phyloP scores from a whole-genome alignment of 495 filamentous ascomycete genomes.

The Aspergillus funiculosus region DNA sequence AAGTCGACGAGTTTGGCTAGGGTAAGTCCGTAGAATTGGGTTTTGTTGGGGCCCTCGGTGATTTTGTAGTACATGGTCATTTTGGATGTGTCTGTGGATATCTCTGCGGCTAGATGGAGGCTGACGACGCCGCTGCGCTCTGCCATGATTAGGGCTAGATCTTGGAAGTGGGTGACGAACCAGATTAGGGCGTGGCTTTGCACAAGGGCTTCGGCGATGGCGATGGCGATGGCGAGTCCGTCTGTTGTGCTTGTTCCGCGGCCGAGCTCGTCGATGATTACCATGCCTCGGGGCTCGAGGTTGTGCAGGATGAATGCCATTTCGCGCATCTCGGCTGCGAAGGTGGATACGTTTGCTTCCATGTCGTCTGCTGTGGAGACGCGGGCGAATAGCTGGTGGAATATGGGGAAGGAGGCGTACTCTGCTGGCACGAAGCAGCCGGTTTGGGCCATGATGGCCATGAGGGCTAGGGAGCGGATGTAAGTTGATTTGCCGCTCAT shows the following conservation, averaged over 20 bases:
- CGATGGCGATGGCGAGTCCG: conserved; percentile 82
- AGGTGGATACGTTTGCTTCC: conserved; percentile 87
- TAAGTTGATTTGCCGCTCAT: conserved; percentile 99
- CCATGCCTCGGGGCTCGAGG: conserved; percentile 65
- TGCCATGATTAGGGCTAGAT: conserved; percentile 70
- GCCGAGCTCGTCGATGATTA: conserved; percentile 89
- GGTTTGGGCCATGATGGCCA: conserved; percentile 87
- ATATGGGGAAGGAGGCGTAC: conserved; percentile 75
- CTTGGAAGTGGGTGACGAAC: conserved; percentile 90
- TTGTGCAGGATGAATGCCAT: conserved; percentile 86
- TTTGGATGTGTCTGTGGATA: conserved; percentile 38
- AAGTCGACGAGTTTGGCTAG: conserved; percentile 73
- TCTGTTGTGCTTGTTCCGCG: conserved; percentile 86
- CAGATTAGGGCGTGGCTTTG: conserved; percentile 70
- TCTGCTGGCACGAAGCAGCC: conserved; percentile 85
- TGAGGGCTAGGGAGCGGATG: conserved; percentile 78
- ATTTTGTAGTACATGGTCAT: conserved; percentile 89
- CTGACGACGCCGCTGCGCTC: conserved; percentile 71
- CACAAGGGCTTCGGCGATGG: conserved; percentile 80
- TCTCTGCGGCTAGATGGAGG: conserved; percentile 72
- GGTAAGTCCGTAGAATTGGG: conserved; percentile 69
- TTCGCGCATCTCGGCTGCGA: conserved; percentile 91
- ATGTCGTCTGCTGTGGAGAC: conserved; percentile 83
- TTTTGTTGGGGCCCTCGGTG: conserved; percentile 59
- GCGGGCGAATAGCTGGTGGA: conserved; percentile 79